These are phyloP conservation scores for Barnettozyma vustinii DNA, from an alignment of 805 yeast species.

Conservation along the genomic window DNA sequence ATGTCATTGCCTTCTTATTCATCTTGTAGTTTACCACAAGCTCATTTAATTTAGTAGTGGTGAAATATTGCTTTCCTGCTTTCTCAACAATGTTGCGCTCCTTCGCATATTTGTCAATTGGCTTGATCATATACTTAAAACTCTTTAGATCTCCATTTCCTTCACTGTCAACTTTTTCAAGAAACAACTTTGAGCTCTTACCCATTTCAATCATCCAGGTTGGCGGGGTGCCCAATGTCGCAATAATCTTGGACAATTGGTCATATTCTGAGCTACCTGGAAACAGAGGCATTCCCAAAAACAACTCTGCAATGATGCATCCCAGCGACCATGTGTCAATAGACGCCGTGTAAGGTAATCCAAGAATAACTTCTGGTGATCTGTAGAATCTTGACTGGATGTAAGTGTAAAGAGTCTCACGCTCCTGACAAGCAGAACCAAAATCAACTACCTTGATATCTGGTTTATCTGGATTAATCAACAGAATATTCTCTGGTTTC, in stretches of 20 bases:
- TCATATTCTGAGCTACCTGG: slow-evolving; percentile 95
- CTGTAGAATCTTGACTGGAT: slow-evolving; percentile 91
- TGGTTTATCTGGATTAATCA: slow-evolving; percentile 60
- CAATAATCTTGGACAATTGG: slow-evolving; percentile 76
- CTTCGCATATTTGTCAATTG: slow-evolving; percentile 42
- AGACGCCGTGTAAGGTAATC: slow-evolving; percentile 85
- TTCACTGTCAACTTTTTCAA: slow-evolving; percentile 24
- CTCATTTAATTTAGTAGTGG: slow-evolving; percentile 57
- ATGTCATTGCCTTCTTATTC: slow-evolving; percentile 50
- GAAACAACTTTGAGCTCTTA: slow-evolving; percentile 65
- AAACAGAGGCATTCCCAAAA: slow-evolving; percentile 85
- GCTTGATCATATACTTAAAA: slow-evolving; percentile 21
- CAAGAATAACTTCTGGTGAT: slow-evolving; percentile 90
- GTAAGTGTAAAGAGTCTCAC: slow-evolving; percentile 84
- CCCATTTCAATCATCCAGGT: slow-evolving; percentile 97
- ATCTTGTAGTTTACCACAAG: slow-evolving; percentile 72
- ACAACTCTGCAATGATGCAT: slow-evolving; percentile 85
- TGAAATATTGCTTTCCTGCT: slow-evolving; percentile 82
- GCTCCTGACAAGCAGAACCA: slow-evolving; percentile 91
- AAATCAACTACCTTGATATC: slow-evolving; percentile 91
- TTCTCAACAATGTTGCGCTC: slow-evolving; percentile 58
- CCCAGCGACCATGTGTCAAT: slow-evolving; percentile 98
- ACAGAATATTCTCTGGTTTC: slow-evolving; percentile 90
- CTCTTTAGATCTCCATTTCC: slow-evolving; percentile 2
- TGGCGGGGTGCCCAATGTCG: slow-evolving; percentile 84